These are phyloP conservation scores for Onygenales sp. DNA, from an alignment of 2,329 filamentous ascomycete genomes.

Conservation along the genomic window DNA sequence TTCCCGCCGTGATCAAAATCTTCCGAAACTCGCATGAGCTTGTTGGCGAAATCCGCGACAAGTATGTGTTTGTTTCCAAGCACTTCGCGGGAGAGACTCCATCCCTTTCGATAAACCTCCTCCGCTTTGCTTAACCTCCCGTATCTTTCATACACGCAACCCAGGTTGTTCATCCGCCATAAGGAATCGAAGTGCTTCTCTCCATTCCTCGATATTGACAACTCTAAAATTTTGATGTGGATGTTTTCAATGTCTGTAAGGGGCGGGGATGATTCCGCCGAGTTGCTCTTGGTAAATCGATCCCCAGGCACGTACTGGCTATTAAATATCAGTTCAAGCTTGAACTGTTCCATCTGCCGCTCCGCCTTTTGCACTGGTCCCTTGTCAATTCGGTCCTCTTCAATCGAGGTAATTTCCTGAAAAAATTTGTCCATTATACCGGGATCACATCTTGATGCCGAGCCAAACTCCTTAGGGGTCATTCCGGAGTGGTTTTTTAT, in stretches of 20 bases:
- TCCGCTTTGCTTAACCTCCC: not conserved
- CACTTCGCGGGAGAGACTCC: not conserved
- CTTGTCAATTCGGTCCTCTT: not conserved
- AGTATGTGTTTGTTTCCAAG: not conserved
- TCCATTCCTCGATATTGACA: not conserved
- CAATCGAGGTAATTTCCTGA: not conserved
- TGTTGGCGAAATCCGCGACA: not conserved
- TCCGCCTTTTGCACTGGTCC: not conserved
- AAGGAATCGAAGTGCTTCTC: not conserved
- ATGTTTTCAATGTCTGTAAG: not conserved
- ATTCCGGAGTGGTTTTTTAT: not conserved
- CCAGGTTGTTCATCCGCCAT: conserved; percentile 1
- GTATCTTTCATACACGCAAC: conserved; percentile 1
- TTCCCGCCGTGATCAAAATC: not conserved
- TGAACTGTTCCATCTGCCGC: not conserved
- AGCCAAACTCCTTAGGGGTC: not conserved
- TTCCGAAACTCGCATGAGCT: not conserved
- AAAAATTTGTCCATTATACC: not conserved
- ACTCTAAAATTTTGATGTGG: not conserved
- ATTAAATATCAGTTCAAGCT: not conserved
- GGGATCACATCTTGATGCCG: not conserved
- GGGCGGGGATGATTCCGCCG: not conserved
- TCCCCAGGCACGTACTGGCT: not conserved
- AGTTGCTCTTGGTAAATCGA: not conserved
- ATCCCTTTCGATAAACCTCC: not conserved